Base-by-base conservation (phyloP, 2,329 filamentous ascomycete species). In the Tolypocladium capitatum region DNA sequence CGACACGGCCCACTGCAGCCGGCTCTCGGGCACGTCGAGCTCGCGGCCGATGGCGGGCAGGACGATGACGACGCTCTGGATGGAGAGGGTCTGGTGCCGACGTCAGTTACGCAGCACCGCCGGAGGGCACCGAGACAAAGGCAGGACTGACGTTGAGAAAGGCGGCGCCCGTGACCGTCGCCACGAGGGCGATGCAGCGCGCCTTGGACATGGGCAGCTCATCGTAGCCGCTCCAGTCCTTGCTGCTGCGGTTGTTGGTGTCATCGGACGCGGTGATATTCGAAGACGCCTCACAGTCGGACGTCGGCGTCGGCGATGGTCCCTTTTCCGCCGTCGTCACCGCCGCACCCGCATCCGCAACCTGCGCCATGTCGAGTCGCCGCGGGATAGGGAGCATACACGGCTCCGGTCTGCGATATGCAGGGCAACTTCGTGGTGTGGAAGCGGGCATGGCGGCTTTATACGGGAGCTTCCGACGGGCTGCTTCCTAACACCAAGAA, bases 1-100 rank as follows among this genome's bases (percentile, higher is more conserved):
- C 0, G 80, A 84, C 0, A 84, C 68, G 51, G 84, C 71, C 80
- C 81, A 84, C 64, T 83, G 80, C 49, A 77, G 70, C 16, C 79
- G 70, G 27, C 70, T 70, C 35, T 75, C 71, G 1, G 80, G 80
- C 20, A 83, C 78, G 46, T 60, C 51, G 5, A 83, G 66, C 11
- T 74, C 73, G 27, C 65, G 56, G 34, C 77, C 76, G 32, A 83
- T 81, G n/a, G 71, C 74, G 0, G 80, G 80, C 16, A 83, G 58
- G 45, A 81, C 75, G 51, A 83, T 81, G 49, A 83, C 75, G 4
- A 78, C 72, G 2, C 74, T 68, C 57, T 82, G 78, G 3, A 72
- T 68, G 2, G 74, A 76, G 43, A 81, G 65, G 2, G 73, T 79
- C 76, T 76, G 49, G 28, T 1, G 30, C 18, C 9, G n/a, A 11